Conservation (phyloP, 148 eudicot species). For the Amaranthus cruentus region DNA sequence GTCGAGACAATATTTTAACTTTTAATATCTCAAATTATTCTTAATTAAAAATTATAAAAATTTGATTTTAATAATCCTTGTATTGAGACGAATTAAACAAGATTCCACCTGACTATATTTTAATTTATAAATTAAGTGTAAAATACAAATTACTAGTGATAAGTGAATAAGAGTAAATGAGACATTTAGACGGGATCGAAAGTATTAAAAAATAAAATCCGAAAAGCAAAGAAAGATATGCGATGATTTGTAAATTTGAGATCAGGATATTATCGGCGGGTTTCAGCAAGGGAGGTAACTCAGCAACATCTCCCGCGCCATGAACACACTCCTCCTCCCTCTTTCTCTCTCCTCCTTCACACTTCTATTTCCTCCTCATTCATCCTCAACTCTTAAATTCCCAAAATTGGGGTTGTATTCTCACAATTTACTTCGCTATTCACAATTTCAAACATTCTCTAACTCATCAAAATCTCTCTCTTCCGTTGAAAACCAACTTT, state of each 20-base stretch:
- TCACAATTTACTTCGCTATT: slow-evolving; percentile 21
- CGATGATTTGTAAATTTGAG: slow-evolving; percentile 4
- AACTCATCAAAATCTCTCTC: slow-evolving; percentile 38
- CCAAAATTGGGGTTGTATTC: slow-evolving; percentile 28
- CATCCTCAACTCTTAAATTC: slow-evolving; percentile 7
- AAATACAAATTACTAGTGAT: no score
- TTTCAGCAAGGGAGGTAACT: slow-evolving; percentile 1
- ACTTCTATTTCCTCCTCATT: slow-evolving; percentile 17
- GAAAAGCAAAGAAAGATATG: not conserved
- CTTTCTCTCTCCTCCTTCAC: slow-evolving; percentile 26
- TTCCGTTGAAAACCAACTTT: slow-evolving; percentile 39
- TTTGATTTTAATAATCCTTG: no score
- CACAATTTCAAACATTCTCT: slow-evolving; percentile 26
- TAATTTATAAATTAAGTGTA: no score
- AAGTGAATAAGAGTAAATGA: no score
- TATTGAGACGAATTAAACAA: no score
- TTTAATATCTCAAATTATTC: no score
- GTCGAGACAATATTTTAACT: no score
- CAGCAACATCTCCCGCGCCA: slow-evolving; percentile 59
- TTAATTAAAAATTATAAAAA: no score
- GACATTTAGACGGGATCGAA: no score
- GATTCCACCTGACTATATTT: no score
- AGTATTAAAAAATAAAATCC: not conserved
- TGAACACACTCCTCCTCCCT: slow-evolving; percentile 41
- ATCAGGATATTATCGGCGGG: slow-evolving; percentile 3